Evolutionary conservation across 768 basidiomycete species (phyloP).

Genomic region (Russula vinacea): DNA sequence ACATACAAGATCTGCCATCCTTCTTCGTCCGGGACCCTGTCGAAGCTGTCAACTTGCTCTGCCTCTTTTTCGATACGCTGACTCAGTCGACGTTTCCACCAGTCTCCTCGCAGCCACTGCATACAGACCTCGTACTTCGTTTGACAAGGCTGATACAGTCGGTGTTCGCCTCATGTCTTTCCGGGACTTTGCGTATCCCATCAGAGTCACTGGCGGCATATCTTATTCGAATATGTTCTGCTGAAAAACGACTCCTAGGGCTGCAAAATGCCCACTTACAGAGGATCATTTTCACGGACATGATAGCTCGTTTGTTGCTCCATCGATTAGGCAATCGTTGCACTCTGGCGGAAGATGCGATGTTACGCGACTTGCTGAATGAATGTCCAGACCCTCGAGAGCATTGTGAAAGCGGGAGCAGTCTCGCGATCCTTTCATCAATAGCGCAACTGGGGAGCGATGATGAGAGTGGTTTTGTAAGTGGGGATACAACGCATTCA

Average conservation of each 20-base stretch:
- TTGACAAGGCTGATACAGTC: slow-evolving; percentile 41
- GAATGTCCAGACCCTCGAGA: slow-evolving; percentile 6
- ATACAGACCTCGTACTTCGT: slow-evolving; percentile 47
- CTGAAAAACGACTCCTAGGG: slow-evolving; percentile 24
- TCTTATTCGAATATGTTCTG: slow-evolving; percentile 42
- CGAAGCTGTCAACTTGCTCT: slow-evolving; percentile 48
- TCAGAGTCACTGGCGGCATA: slow-evolving; percentile 39
- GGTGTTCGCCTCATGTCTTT: slow-evolving; percentile 46
- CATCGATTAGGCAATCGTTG: slow-evolving; percentile 17
- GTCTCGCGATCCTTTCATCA: slow-evolving; percentile 21
- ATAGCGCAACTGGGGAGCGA: slow-evolving; percentile 12
- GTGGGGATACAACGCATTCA: slow-evolving; percentile 9
- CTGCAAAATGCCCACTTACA: slow-evolving; percentile 1
- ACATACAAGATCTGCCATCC: slow-evolving; percentile 24
- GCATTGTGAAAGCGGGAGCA: slow-evolving; percentile 13
- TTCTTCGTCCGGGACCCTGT: slow-evolving; percentile 37
- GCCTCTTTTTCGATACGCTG: slow-evolving; percentile 46
- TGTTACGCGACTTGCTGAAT: slow-evolving; percentile 13
- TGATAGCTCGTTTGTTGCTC: slow-evolving; percentile 26
- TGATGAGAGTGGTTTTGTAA: slow-evolving; percentile 24
- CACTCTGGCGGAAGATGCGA: slow-evolving; percentile 14
- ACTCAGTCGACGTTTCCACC: slow-evolving; percentile 43
- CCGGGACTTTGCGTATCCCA: slow-evolving; percentile 39
- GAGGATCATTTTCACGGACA: slow-evolving; percentile 14
- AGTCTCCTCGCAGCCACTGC: slow-evolving; percentile 48